These are phyloP conservation scores for Silene coronaria DNA, from an alignment of 179 eudicot species.

Conservation along the genomic window DNA sequence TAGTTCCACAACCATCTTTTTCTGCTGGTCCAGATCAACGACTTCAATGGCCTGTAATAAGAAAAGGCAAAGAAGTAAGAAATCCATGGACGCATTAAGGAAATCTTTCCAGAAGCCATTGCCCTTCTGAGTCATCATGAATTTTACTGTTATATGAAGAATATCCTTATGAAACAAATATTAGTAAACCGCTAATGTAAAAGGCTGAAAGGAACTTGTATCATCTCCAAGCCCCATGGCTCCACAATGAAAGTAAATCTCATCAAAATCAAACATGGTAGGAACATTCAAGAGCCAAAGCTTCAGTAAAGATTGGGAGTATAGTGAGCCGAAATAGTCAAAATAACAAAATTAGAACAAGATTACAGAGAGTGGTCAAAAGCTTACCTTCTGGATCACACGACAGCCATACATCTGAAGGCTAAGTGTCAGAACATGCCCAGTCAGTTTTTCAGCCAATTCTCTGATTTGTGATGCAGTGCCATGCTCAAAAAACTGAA, in stretches of 20 bases:
- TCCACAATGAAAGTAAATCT: neutral
- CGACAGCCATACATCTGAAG: constrained; percentile 98
- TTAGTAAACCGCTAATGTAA: neutral
- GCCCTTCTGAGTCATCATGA: neutral
- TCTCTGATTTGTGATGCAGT: constrained; percentile 68
- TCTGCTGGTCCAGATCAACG: constrained; percentile 91
- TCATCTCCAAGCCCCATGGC: neutral
- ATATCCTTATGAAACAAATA: neutral
- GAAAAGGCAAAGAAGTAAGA: neutral
- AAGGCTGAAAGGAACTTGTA: neutral
- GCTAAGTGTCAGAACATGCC: constrained; percentile 78
- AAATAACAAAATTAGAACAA: neutral
- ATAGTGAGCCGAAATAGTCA: neutral
- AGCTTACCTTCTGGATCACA: constrained; percentile 82
- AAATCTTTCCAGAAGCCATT: neutral
- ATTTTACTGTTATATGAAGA: neutral
- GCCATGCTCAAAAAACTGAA: constrained; percentile 88
- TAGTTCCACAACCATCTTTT: constrained; percentile 91
- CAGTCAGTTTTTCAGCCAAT: constrained; percentile 77
- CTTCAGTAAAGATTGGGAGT: neutral
- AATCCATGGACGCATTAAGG: neutral
- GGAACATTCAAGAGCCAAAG: neutral
- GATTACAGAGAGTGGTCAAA: neutral
- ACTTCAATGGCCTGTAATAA: constrained; percentile 84
- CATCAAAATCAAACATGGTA: neutral